These are phyloP conservation scores for Kwoniella europaea DNA, from an alignment of 768 basidiomycete genomes.

Conservation along the genomic window DNA sequence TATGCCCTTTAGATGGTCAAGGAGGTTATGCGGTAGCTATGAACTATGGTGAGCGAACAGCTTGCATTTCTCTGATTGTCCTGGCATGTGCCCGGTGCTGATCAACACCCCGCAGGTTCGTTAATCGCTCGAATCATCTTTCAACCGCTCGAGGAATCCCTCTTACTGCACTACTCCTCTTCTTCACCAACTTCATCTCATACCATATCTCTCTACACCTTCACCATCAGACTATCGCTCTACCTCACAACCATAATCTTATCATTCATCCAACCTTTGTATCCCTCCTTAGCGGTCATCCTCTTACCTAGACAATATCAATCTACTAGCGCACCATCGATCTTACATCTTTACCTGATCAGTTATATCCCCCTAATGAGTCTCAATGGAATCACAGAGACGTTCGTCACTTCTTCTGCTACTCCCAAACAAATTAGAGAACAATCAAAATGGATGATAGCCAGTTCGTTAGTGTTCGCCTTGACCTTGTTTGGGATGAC, in stretches of 20 bases:
- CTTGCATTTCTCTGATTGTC: not conserved
- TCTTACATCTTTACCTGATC: slow-evolving; percentile 74
- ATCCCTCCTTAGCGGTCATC: slow-evolving; percentile 70
- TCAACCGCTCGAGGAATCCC: slow-evolving; percentile 93
- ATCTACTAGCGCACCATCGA: slow-evolving; percentile 76
- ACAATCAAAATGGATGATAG: slow-evolving; percentile 79
- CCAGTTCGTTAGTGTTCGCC: slow-evolving; percentile 74
- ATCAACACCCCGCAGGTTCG: slow-evolving; percentile 68
- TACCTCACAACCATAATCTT: slow-evolving; percentile 72
- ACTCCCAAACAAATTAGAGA: slow-evolving; percentile 68
- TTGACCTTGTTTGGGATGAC: slow-evolving; percentile 63
- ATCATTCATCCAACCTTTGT: slow-evolving; percentile 75
- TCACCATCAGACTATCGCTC: slow-evolving; percentile 70
- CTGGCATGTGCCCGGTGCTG: not conserved
- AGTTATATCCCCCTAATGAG: slow-evolving; percentile 89
- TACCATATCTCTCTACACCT: slow-evolving; percentile 62
- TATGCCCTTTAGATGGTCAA: slow-evolving; percentile 83
- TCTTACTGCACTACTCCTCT: slow-evolving; percentile 84
- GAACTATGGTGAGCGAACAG: slow-evolving; percentile 77
- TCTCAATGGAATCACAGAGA: slow-evolving; percentile 88
- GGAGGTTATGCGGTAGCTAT: slow-evolving; percentile 94
- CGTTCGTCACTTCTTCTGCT: slow-evolving; percentile 82
- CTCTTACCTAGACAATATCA: slow-evolving; percentile 67
- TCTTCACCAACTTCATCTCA: slow-evolving; percentile 55
- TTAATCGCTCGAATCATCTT: slow-evolving; percentile 89